Conservation (phyloP, 305 asterid genomes). For the Coffea humblotiana region DNA sequence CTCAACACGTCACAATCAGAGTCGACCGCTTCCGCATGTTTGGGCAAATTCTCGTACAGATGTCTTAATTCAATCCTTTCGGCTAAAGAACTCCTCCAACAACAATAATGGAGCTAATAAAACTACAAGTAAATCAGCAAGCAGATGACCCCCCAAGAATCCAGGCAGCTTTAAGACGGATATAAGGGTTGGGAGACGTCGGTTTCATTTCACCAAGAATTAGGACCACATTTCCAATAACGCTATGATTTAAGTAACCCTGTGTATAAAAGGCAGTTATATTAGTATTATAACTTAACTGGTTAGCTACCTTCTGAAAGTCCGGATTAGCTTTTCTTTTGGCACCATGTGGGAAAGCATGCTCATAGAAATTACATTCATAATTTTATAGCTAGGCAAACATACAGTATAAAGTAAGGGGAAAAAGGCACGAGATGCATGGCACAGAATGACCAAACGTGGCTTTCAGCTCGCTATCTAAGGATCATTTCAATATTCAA, state of each 20-base stretch:
- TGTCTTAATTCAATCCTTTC: slow-evolving; percentile 10
- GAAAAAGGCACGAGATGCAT: neutral
- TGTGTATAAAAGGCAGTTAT: neutral
- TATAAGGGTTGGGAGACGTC: neutral
- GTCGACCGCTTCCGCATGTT: neutral
- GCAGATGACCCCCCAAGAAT: slow-evolving; percentile 10
- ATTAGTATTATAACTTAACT: neutral
- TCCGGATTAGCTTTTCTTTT: neutral
- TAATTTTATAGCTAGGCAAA: neutral
- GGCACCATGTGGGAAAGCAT: neutral
- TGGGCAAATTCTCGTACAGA: neutral
- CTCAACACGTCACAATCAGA: neutral
- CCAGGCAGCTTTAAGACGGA: slow-evolving; percentile 12
- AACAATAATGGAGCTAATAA: neutral
- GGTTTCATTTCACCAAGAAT: neutral
- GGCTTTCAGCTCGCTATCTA: neutral
- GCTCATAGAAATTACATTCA: neutral
- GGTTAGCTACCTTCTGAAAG: neutral
- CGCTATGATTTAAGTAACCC: neutral
- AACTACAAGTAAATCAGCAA: neutral
- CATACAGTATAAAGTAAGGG: neutral
- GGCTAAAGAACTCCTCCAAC: slow-evolving; percentile 7
- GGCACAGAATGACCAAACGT: neutral
- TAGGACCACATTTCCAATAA: slow-evolving; percentile 18
- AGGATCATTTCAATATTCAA: slow-evolving; percentile 2